Percentiles rank a stretch among this genome's conserved stretches.
Conservation (phyloP, 495 filamentous ascomycete genomes). For the Xylaria castorea region DNA sequence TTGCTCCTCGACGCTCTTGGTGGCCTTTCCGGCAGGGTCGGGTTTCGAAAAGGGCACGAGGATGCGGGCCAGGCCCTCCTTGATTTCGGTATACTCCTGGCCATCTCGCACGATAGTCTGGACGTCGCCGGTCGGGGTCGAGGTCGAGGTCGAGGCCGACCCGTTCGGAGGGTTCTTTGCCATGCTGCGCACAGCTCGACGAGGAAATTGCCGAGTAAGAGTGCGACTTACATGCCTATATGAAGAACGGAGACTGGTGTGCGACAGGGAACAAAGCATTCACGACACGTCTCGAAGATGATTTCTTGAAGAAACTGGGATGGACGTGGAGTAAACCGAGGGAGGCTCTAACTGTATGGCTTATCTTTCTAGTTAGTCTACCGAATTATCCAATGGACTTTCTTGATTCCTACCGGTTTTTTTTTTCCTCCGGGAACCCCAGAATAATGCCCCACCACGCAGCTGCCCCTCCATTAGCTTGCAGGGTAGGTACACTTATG, state of each 20-base stretch:
- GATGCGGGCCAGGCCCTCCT: slow-evolving; percentile 55
- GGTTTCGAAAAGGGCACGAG: slow-evolving; percentile 48
- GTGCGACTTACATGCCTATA: slow-evolving; percentile 32
- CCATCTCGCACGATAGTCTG: slow-evolving; percentile 47
- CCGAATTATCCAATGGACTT: neutral
- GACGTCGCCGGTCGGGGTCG: slow-evolving; percentile 36
- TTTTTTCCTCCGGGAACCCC: neutral
- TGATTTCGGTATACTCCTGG: slow-evolving; percentile 49
- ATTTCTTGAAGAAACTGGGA: neutral
- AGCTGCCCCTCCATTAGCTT: neutral
- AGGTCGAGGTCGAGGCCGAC: slow-evolving; percentile 6
- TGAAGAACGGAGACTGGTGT: slow-evolving; percentile 2
- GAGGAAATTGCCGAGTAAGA: slow-evolving; percentile 12
- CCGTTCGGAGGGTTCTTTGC: slow-evolving; percentile 27
- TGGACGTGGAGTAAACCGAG: neutral
- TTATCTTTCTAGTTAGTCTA: neutral
- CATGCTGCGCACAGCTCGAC: slow-evolving; percentile 36
- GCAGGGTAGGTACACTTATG: neutral
- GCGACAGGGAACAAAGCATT: slow-evolving; percentile 27
- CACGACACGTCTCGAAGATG: slow-evolving; percentile 13
- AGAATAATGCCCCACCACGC: slow-evolving; percentile 1
- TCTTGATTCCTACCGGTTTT: neutral
- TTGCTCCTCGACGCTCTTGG: slow-evolving; percentile 47
- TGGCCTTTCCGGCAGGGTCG: slow-evolving; percentile 34
- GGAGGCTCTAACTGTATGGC: neutral